Conservation (phyloP, 441 rosid species). For the Erodium trifolium region DNA sequence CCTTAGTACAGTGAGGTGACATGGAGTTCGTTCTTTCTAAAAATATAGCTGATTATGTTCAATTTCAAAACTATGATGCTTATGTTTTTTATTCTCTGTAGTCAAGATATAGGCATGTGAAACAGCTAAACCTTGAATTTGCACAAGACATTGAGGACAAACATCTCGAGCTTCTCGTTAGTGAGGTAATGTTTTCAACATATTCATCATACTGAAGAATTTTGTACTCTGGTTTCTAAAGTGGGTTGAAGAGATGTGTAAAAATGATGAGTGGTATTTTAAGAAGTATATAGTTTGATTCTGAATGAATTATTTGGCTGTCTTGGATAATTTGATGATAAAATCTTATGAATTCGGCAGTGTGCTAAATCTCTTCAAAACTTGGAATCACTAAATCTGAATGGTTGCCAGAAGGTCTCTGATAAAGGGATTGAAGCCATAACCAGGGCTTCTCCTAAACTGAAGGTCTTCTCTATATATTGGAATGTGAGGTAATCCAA, state of each 20-base stretch:
- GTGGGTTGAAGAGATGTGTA: too few relatives aligned
- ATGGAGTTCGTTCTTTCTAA: too few relatives aligned
- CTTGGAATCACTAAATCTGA: conserved; percentile 69
- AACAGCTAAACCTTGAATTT: conserved; percentile 74
- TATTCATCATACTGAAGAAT: background rate
- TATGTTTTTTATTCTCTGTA: conserved; percentile 24
- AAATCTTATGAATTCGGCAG: conserved; percentile 33
- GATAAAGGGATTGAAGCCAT: conserved; percentile 76
- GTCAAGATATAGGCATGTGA: conserved; percentile 64
- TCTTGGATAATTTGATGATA: background rate
- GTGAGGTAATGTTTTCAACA: conserved; percentile 28
- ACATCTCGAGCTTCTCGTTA: conserved; percentile 52
- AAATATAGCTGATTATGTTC: background rate
- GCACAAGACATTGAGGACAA: conserved; percentile 65
- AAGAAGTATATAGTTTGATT: background rate
- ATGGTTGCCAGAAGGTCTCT: conserved; percentile 90
- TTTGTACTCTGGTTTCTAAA: background rate
- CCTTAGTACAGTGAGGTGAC: too few relatives aligned
- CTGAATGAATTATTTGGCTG: background rate
- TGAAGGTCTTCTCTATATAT: conserved; percentile 69
- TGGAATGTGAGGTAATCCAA: conserved; percentile 77
- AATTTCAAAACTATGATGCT: background rate
- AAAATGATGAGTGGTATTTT: too few relatives aligned
- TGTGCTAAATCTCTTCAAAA: conserved; percentile 39
- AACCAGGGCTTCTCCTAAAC: conserved; percentile 49